These are phyloP conservation scores for Aspergillus affinis DNA, from an alignment of 495 filamentous ascomycete genomes.

Conservation along the genomic window DNA sequence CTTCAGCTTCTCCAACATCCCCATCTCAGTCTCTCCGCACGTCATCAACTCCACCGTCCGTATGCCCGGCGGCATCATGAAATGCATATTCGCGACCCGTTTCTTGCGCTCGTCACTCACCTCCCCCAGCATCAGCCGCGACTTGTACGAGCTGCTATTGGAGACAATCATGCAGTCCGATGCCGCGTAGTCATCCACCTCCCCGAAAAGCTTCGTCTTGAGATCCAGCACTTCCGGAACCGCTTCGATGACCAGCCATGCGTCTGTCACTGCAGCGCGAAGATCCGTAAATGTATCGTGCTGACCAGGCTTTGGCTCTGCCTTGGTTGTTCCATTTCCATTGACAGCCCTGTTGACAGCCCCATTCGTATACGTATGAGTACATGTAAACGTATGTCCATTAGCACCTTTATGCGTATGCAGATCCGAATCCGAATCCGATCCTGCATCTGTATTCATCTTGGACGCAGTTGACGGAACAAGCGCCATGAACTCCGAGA, in stretches of 20 bases:
- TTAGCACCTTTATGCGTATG: background rate
- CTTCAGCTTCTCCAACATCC: constrained; percentile 44
- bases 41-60: constrained; percentile 57
- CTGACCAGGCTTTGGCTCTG: constrained; percentile 6
- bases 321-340: too few relatives aligned
- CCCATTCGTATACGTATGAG: too few relatives aligned
- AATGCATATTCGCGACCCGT: constrained; percentile 50
- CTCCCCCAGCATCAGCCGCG: constrained; percentile 27
- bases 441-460: too few relatives aligned
- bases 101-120: constrained; percentile 14
- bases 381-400: background rate
- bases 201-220: constrained; percentile 45
- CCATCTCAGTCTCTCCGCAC: constrained; percentile 43
- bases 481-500: constrained; percentile 25
- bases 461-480: background rate
- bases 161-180: constrained; percentile 49
- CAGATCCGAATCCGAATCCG: background rate
- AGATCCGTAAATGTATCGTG: constrained; percentile 27
- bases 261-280: constrained; percentile 22
- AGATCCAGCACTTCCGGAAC: constrained; percentile 51
- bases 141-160: constrained; percentile 37
- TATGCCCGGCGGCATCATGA: constrained; percentile 50
- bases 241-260: constrained; percentile 51
- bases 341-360: background rate
- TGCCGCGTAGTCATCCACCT: constrained; percentile 41